These are phyloP conservation scores for Usnea hakonensis DNA, from an alignment of 495 filamentous ascomycete genomes.

Conservation along the genomic window DNA sequence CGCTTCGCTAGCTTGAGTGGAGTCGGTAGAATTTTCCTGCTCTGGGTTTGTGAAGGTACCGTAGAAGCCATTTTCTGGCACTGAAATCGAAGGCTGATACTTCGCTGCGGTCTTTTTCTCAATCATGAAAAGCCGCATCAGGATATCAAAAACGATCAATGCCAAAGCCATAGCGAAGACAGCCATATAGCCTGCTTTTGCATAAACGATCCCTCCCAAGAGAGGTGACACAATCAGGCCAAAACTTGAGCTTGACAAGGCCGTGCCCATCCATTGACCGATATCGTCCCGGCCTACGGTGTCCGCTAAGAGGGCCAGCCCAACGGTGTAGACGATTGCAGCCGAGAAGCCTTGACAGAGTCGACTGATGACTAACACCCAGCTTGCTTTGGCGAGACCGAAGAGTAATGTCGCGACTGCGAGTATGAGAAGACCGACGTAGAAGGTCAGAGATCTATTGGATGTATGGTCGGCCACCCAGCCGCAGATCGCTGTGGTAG, in stretches of 20 bases:
- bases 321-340: conserved; percentile 22
- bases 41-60: conserved; percentile 18
- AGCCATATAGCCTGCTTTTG: conserved; percentile 44
- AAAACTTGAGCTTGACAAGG: conserved; percentile 20
- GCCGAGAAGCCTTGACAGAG: conserved; percentile 24
- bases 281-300: conserved; percentile 20
- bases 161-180: conserved; percentile 49
- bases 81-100: conserved; percentile 34
- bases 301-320: conserved; percentile 22
- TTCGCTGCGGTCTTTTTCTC: conserved; percentile 49
- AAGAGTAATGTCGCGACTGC: conserved; percentile 19
- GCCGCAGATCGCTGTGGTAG: conserved; percentile 19
- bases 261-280: conserved; percentile 24
- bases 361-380: conserved; percentile 22
- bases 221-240: conserved; percentile 40
- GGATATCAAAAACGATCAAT: conserved; percentile 48
- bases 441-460: conserved; percentile 16
- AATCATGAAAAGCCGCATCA: conserved; percentile 51
- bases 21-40: conserved; percentile 1
- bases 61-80: conserved; percentile 16
- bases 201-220: conserved; percentile 67
- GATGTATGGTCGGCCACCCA: conserved; percentile 23
- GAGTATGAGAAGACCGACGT: conserved; percentile 19
- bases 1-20: background rate
- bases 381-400: conserved; percentile 16